Evolutionary conservation across 805 yeast genomes (phyloP).

Genomic region (Saccharomycopsis fermentans): DNA sequence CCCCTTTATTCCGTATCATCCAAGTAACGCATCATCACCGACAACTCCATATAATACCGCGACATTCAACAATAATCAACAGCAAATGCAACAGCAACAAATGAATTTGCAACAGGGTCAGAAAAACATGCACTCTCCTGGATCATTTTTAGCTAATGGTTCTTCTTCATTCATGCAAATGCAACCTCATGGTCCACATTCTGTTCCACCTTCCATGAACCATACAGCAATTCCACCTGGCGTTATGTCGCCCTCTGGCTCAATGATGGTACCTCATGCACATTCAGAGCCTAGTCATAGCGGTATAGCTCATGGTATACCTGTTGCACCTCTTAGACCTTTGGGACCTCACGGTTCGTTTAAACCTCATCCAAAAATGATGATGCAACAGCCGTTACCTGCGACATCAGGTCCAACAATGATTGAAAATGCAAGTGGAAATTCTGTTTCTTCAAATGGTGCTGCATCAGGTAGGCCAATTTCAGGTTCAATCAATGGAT

Average conservation of each 20-base stretch:
- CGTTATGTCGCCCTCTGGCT: background rate
- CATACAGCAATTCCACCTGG: background rate
- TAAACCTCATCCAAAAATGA: slow-evolving; percentile 2
- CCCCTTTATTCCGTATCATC: background rate
- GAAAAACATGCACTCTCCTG: background rate
- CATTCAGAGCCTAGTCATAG: background rate
- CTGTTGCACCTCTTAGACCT: background rate
- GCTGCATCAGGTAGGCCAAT: background rate
- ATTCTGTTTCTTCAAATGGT: background rate
- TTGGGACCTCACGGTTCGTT: background rate
- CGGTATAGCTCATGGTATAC: background rate
- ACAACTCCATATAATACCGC: background rate
- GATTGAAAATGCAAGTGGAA: background rate
- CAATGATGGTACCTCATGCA: background rate
- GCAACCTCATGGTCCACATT: background rate
- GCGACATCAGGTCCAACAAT: background rate
- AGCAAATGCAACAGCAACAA: background rate
- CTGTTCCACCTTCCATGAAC: background rate
- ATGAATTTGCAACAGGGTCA: background rate
- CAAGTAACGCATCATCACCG: background rate
- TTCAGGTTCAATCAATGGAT: background rate
- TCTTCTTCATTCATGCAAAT: background rate
- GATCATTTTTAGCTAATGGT: background rate
- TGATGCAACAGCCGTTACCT: slow-evolving; percentile 4
- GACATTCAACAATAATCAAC: background rate